Conservation (phyloP, 2,329 filamentous ascomycete species). For the Macroventuria anomochaeta region DNA sequence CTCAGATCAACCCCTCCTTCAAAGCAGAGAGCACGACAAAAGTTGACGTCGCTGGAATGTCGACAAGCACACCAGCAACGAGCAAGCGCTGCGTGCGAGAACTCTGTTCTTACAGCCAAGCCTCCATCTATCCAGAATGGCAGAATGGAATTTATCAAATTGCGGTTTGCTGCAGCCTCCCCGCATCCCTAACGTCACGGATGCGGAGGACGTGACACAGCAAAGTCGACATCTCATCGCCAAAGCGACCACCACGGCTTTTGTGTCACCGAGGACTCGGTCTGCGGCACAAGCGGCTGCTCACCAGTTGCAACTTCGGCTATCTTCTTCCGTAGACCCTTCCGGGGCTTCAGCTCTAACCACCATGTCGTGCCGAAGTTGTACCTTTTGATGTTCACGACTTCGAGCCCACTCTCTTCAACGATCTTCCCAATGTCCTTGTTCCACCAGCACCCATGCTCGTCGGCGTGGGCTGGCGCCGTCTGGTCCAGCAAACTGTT, state of each 20-base stretch:
- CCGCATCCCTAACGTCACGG: slow-evolving; percentile 13
- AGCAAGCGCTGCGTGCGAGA: slow-evolving; percentile 5
- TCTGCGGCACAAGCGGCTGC: slow-evolving; percentile 24
- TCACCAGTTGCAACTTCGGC: slow-evolving; percentile 18
- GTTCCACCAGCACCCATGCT: slow-evolving; percentile 61
- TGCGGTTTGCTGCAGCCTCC: slow-evolving; percentile 17
- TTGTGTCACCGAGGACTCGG: slow-evolving; percentile 30
- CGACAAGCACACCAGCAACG: background rate
- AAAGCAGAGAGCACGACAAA: background rate
- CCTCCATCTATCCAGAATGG: background rate
- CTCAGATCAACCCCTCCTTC: slow-evolving; percentile 11
- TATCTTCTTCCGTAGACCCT: slow-evolving; percentile 34
- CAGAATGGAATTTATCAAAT: background rate
- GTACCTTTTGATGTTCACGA: slow-evolving; percentile 54
- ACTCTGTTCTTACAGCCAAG: slow-evolving; percentile 7
- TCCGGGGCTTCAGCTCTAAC: slow-evolving; percentile 54
- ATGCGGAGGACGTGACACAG: slow-evolving; percentile 19
- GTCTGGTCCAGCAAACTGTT: slow-evolving; percentile 55
- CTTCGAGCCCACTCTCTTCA: slow-evolving; percentile 55
- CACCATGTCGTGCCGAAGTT: slow-evolving; percentile 60
- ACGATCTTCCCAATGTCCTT: slow-evolving; percentile 59
- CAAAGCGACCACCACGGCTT: slow-evolving; percentile 46
- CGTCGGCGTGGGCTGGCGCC: slow-evolving; percentile 56
- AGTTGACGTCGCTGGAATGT: slow-evolving; percentile 6
- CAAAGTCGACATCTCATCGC: slow-evolving; percentile 33